Base-by-base conservation (phyloP, 2,329 filamentous ascomycete genomes). In the Didymella glomerata region DNA sequence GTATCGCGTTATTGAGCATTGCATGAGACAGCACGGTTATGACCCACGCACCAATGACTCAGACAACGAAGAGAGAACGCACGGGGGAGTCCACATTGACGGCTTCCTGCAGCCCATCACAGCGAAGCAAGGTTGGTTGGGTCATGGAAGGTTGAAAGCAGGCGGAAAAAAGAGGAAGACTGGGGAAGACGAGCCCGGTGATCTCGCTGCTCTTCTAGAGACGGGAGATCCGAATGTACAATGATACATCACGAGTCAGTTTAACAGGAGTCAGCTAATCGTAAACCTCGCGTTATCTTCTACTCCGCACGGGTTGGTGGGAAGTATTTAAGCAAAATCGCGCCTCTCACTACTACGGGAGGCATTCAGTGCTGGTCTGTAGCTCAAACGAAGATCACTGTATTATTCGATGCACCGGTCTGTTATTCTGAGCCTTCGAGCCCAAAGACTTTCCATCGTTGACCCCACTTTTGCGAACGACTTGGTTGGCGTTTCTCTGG, bases 51-150 rank as follows among this genome's bases (percentile, higher is more conserved):
- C 18, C 27, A 79, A 78, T 34, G 73, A 78, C 20, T 76, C 63
- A 79, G 82, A 83, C 80, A 67, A 84, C 83, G 56, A 75, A 62
- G 60, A 71, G 22, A 58, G 70, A 46, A 83, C 86, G 67, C 65
- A 81, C 9, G 89, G 88, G 0, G 88, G 82, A 0, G 86, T 91
- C 20, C 89, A 91, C 66, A 83, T 86, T 1, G 89, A 92, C 72
- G 86, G 89, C 0, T 92, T 90, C 68, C 65, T 92, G 66, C 79
- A 81, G 68, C 83, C 84, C 4, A 81, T 91, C 51, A 65, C 63
- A 16, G 61, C 60, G 16, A 74, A 75, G 62, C 65, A 61, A 40
- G 70, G 72, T 2, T 74, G 73, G 72, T 4, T 70, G 4, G 67
- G 69, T 3, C 50, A 58, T 24, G 68, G 68, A 3, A 66, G 69